Evolutionary conservation across 768 basidiomycete genomes (phyloP).

Genomic region (Lactarius evosmus): DNA sequence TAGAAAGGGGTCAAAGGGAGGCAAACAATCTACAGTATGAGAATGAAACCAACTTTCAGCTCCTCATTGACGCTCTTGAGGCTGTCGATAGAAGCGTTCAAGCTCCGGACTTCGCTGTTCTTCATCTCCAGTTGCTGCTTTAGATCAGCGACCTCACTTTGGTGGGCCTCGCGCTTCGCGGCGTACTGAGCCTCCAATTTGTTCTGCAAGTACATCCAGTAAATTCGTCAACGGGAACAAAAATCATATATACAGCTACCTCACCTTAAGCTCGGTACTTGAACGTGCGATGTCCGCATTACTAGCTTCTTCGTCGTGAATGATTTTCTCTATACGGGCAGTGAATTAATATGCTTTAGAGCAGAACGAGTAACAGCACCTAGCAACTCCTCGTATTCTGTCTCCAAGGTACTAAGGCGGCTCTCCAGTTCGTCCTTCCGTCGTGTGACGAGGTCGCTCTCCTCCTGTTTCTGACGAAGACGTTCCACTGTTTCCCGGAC

Average conservation of each 20-base stretch:
- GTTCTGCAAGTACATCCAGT: conserved; percentile 47
- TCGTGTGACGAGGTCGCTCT: conserved; percentile 79
- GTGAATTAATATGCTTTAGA: conserved; percentile 20
- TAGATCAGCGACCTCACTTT: conserved; percentile 79
- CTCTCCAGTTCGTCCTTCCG: conserved; percentile 86
- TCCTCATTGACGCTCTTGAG: conserved; percentile 97
- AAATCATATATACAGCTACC: conserved; percentile 30
- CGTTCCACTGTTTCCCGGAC: conserved; percentile 88
- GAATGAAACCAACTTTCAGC: conserved; percentile 74
- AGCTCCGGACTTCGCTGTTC: conserved; percentile 74
- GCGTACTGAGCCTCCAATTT: conserved; percentile 94
- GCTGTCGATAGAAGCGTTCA: conserved; percentile 85
- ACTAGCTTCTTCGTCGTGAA: conserved; percentile 82
- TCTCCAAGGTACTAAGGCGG: conserved; percentile 74
- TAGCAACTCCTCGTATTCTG: conserved; percentile 95
- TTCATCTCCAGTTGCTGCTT: conserved; percentile 88
- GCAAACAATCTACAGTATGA: conserved; percentile 14
- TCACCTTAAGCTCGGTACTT: conserved; percentile 87
- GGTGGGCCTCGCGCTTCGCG: conserved; percentile 86
- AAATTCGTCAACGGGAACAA: conserved; percentile 20
- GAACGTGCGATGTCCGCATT: conserved; percentile 80
- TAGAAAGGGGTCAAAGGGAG: conserved; percentile 36
- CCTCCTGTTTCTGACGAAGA: conserved; percentile 86
- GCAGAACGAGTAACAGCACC: conserved; percentile 48
- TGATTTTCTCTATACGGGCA: conserved; percentile 71